These are phyloP conservation scores for Daedaleopsis sinensis DNA, from an alignment of 768 basidiomycete species.

Conservation along the genomic window DNA sequence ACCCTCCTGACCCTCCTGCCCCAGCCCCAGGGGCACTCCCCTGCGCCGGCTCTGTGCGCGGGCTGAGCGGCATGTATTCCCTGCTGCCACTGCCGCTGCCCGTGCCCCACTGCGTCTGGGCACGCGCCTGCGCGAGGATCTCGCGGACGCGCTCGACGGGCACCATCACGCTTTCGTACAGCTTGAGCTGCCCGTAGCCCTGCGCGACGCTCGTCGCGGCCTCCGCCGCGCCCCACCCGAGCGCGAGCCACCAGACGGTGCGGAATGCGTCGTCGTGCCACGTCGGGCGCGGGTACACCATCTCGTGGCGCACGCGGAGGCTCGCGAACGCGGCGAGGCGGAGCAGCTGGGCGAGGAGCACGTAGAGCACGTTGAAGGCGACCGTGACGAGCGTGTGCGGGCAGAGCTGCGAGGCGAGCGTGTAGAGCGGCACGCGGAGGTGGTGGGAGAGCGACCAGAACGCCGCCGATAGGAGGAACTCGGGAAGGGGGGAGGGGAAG, in stretches of 20 bases:
- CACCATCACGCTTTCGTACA: constrained; percentile 74
- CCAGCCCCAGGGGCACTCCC: not conserved
- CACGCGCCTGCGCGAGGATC: constrained; percentile 37
- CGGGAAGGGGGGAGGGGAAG: constrained; percentile 67
- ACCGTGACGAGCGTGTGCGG: constrained; percentile 38
- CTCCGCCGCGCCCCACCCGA: constrained; percentile 77
- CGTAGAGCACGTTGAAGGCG: constrained; percentile 47
- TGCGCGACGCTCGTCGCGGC: constrained; percentile 66
- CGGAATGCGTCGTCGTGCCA: constrained; percentile 62
- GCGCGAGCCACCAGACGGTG: constrained; percentile 76
- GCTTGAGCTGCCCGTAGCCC: constrained; percentile 66
- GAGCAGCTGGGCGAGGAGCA: constrained; percentile 52
- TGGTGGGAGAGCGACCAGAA: constrained; percentile 64
- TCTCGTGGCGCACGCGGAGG: constrained; percentile 51
- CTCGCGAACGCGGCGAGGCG: constrained; percentile 58
- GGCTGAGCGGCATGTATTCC: constrained; percentile 22
- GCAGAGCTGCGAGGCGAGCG: constrained; percentile 35
- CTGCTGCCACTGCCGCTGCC: constrained; percentile 20
- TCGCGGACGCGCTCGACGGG: constrained; percentile 42
- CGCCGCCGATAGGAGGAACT: constrained; percentile 60
- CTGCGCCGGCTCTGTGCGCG: constrained; percentile 11
- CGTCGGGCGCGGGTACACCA: constrained; percentile 46
- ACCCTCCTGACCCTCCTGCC: not conserved
- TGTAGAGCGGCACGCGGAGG: constrained; percentile 51
- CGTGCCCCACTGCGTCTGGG: constrained; percentile 1